Conservation (phyloP, 2,329 filamentous ascomycete species). For the Ceratocystis alfenasii region DNA sequence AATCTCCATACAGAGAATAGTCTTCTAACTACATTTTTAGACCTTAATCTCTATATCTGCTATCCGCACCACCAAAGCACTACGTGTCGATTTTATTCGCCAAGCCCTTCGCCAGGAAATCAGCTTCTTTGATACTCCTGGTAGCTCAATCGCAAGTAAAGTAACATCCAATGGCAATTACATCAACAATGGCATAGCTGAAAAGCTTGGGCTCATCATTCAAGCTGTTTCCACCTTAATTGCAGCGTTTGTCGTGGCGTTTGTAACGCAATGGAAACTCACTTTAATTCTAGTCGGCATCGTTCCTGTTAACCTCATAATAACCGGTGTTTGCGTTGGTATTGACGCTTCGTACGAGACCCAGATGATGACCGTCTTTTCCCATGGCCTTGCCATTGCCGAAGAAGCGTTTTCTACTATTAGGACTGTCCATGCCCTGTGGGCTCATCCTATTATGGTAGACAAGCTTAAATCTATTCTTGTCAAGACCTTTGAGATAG, state of each 20-base stretch:
- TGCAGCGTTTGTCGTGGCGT: slow-evolving; percentile 33
- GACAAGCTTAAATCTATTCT: slow-evolving; percentile 35
- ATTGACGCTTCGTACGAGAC: slow-evolving; percentile 35
- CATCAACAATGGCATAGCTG: slow-evolving; percentile 36
- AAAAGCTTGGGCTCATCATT: slow-evolving; percentile 35
- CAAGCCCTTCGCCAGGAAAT: slow-evolving; percentile 40
- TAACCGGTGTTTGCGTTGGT: slow-evolving; percentile 31
- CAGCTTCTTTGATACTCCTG: slow-evolving; percentile 41
- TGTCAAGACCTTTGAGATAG: slow-evolving; percentile 31
- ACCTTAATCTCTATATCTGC: slow-evolving; percentile 31
- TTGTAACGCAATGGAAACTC: slow-evolving; percentile 34
- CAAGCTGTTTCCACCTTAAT: slow-evolving; percentile 33
- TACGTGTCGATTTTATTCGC: slow-evolving; percentile 33
- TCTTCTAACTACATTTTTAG: slow-evolving; percentile 24
- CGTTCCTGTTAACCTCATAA: slow-evolving; percentile 34
- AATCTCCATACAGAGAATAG: too few species aligned
- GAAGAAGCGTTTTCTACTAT: slow-evolving; percentile 40
- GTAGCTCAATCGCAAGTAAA: slow-evolving; percentile 35
- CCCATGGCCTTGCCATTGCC: slow-evolving; percentile 35
- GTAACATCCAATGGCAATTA: slow-evolving; percentile 39
- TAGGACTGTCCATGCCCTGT: slow-evolving; percentile 41
- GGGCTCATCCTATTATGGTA: slow-evolving; percentile 35
- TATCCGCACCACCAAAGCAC: slow-evolving; percentile 30
- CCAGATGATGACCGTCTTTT: slow-evolving; percentile 35
- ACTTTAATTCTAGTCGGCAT: slow-evolving; percentile 37